A percentile compares a stretch with the other conserved stretches of the same genome.
phyloP scores from a whole-genome alignment of 257 asterid species.

The Rauvolfia tetraphylla region DNA sequence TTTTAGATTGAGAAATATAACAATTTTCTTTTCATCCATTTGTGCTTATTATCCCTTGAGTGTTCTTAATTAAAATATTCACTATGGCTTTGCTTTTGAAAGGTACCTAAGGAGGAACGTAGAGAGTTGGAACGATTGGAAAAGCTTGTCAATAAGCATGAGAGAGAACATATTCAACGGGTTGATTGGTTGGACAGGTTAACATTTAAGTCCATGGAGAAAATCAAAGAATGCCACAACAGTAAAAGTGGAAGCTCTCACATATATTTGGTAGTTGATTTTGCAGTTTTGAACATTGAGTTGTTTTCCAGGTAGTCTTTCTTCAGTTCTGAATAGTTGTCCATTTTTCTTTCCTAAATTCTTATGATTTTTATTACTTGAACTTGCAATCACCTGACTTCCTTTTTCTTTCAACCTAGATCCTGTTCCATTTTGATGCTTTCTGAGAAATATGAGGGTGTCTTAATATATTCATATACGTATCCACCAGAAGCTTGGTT shows the following conservation, averaged over 20 bases:
- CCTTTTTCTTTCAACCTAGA: too few species aligned
- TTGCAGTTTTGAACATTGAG: conserved; percentile 96
- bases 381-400: too few species aligned
- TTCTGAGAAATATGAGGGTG: not conserved
- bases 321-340: not conserved
- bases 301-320: conserved; percentile 82
- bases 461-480: not conserved
- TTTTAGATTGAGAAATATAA: too few species aligned
- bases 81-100: too few species aligned
- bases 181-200: conserved; percentile 98
- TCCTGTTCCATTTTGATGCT: not conserved
- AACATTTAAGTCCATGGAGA: conserved; percentile 89
- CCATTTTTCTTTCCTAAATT: conserved; percentile 1
- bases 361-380: too few species aligned
- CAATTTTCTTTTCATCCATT: too few species aligned
- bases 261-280: conserved; percentile 76
- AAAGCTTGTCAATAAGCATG: conserved; percentile 87
- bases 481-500: not conserved
- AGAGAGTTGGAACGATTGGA: conserved; percentile 94
- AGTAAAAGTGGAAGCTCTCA: conserved; percentile 83
- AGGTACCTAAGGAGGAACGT: too few species aligned
- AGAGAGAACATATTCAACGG: conserved; percentile 94
- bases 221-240: too few species aligned
- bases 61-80: too few species aligned
- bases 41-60: too few species aligned